These are phyloP conservation scores for Lobosporangium transversale DNA, from an alignment of 192 early-diverging fungal species.

Conservation along the genomic window DNA sequence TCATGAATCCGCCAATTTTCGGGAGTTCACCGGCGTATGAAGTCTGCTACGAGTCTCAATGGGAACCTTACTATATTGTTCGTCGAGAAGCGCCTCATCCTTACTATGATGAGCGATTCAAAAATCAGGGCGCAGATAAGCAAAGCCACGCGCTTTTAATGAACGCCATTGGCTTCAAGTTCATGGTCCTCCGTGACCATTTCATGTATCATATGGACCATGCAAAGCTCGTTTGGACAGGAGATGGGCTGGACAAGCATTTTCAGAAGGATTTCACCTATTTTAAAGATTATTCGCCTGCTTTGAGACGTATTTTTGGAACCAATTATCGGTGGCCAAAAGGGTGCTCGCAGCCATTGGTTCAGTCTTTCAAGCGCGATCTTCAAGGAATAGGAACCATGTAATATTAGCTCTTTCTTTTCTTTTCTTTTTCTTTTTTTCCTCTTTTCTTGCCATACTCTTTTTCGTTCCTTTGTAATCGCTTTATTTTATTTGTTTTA, in stretches of 20 bases:
- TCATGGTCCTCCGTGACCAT: conserved; percentile 53
- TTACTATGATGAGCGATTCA: conserved; percentile 63
- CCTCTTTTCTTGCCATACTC: background rate
- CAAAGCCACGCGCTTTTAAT: conserved; percentile 62
- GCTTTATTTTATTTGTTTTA: background rate
- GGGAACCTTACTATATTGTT: conserved; percentile 68
- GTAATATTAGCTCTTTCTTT: background rate
- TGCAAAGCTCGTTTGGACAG: conserved; percentile 57
- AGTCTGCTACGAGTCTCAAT: conserved; percentile 68
- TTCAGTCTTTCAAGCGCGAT: conserved; percentile 53
- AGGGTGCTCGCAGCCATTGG: conserved; percentile 58
- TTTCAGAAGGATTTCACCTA: conserved; percentile 54
- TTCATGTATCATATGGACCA: conserved; percentile 67
- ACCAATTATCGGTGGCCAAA: conserved; percentile 58
- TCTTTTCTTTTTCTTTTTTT: background rate
- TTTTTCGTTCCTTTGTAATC: conserved; percentile 9
- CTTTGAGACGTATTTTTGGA: conserved; percentile 56
- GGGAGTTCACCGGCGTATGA: conserved; percentile 45
- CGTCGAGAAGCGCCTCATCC: conserved; percentile 41
- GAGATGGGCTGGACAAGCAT: conserved; percentile 56
- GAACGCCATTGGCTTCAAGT: conserved; percentile 59
- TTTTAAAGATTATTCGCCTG: conserved; percentile 56
- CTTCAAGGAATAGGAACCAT: conserved; percentile 42
- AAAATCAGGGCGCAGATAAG: conserved; percentile 67
- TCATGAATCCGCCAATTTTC: conserved; percentile 30